Percentiles rank a stretch among this genome's conserved stretches.
Evolutionary conservation across 345 rosid genomes (phyloP).

Genomic region (Adansonia digitata): DNA sequence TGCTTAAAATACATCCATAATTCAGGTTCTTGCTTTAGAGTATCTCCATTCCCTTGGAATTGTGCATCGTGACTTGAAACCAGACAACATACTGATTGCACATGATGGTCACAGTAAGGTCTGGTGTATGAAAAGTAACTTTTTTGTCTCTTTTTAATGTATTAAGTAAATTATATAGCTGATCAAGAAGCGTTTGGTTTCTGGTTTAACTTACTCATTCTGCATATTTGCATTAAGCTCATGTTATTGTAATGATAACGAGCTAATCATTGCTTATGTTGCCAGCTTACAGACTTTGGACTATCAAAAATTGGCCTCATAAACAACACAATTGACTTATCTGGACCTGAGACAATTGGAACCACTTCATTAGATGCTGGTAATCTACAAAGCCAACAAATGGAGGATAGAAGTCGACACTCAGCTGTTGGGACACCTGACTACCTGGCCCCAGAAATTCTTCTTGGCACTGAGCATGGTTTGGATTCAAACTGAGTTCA

Average conservation of each 20-base stretch:
- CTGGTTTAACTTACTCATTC: not conserved
- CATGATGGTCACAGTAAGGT: conserved; percentile 89
- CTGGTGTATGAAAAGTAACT: conserved; percentile 23
- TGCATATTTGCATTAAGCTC: conserved; percentile 2
- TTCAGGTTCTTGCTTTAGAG: conserved; percentile 87
- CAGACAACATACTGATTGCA: conserved; percentile 77
- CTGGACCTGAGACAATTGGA: conserved; percentile 45
- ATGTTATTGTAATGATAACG: conserved; percentile 8
- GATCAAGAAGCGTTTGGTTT: not conserved
- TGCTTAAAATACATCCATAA: conserved; percentile 14
- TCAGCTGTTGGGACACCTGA: conserved; percentile 90
- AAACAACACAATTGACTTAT: conserved; percentile 68
- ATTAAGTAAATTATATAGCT: not conserved
- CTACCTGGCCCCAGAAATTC: conserved; percentile 89
- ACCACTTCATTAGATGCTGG: conserved; percentile 30
- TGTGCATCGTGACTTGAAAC: conserved; percentile 84
- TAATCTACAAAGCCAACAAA: conserved; percentile 33
- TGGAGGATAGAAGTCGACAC: conserved; percentile 41
- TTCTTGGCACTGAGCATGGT: conserved; percentile 87
- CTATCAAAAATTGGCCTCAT: conserved; percentile 80
- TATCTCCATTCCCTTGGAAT: conserved; percentile 71
- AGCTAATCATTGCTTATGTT: conserved; percentile 29
- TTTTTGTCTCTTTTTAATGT: not conserved
- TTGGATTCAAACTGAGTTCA: conserved; percentile 21
- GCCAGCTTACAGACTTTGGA: conserved; percentile 89